Evolutionary conservation across 345 rosid genomes (phyloP).

Genomic region (Trapa incisa): DNA sequence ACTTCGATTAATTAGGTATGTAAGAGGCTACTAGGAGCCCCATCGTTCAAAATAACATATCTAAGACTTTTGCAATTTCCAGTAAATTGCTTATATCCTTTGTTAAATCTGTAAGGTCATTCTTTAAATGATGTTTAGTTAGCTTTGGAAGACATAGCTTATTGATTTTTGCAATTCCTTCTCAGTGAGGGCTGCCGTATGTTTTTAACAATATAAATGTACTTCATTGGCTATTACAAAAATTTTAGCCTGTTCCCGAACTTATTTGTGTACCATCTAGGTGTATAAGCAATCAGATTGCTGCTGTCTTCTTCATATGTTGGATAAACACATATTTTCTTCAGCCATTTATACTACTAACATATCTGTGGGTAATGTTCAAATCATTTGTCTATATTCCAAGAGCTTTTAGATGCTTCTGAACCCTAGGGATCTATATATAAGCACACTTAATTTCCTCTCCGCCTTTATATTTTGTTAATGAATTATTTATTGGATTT

Average conservation of each 20-base stretch:
- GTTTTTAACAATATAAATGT: slow-evolving; percentile 20
- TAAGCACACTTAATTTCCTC: neutral
- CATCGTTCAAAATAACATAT: neutral
- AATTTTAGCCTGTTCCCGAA: neutral
- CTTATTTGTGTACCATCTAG: neutral
- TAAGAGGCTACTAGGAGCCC: neutral
- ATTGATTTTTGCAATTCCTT: too few species aligned
- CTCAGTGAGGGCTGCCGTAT: too few species aligned
- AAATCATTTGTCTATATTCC: neutral
- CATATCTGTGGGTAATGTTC: neutral
- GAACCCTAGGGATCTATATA: neutral
- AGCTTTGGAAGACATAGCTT: too few species aligned
- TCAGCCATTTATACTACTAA: neutral
- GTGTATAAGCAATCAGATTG: neutral
- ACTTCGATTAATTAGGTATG: too few species aligned
- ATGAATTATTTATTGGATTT: slow-evolving; percentile 4
- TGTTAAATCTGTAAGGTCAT: neutral
- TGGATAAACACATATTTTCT: neutral
- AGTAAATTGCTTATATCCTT: neutral
- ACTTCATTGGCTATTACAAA: neutral
- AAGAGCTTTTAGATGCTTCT: neutral
- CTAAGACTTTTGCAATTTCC: neutral
- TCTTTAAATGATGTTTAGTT: neutral
- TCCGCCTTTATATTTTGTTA: neutral
- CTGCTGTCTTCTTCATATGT: neutral